Evolutionary conservation across 176 grass and related monocot genomes (phyloP).

Genomic region (Areca catechu): DNA sequence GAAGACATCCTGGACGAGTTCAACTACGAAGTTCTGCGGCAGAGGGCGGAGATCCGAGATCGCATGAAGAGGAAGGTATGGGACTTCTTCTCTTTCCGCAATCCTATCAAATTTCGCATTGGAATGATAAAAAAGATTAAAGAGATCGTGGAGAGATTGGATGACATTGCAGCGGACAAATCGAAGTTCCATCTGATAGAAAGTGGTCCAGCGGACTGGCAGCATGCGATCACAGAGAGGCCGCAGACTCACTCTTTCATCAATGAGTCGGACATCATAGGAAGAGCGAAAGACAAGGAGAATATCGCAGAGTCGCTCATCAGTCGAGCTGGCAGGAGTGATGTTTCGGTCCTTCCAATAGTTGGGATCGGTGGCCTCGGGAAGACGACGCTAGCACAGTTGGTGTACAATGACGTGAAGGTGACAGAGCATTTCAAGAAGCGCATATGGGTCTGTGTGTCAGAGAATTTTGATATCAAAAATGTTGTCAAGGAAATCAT

Average conservation of each 20-base stretch:
- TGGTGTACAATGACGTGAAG: slow-evolving; percentile 23
- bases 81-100: slow-evolving; percentile 1
- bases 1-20: slow-evolving; percentile 38
- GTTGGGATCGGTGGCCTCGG: slow-evolving; percentile 42
- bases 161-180: background rate
- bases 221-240: too few relatives aligned
- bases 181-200: slow-evolving; percentile 7
- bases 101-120: slow-evolving; percentile 1
- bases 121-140: background rate
- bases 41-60: background rate
- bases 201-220: too few relatives aligned
- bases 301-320: slow-evolving; percentile 9
- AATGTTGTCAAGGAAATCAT: slow-evolving; percentile 12
- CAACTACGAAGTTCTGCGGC: slow-evolving; percentile 18
- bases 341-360: slow-evolving; percentile 23
- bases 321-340: background rate
- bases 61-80: background rate
- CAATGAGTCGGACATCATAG: background rate
- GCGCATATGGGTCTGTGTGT: slow-evolving; percentile 31
- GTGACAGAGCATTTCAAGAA: slow-evolving; percentile 18
- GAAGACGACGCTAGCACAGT: slow-evolving; percentile 32
- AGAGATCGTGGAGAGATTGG: background rate
- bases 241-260: slow-evolving; percentile 14
- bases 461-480: slow-evolving; percentile 16
- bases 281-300: background rate